Evolutionary conservation across 352 stramenopile species (phyloP), one percentile per base, ranked within the genome.

Genomic region (Lagenidium giganteum): DNA sequence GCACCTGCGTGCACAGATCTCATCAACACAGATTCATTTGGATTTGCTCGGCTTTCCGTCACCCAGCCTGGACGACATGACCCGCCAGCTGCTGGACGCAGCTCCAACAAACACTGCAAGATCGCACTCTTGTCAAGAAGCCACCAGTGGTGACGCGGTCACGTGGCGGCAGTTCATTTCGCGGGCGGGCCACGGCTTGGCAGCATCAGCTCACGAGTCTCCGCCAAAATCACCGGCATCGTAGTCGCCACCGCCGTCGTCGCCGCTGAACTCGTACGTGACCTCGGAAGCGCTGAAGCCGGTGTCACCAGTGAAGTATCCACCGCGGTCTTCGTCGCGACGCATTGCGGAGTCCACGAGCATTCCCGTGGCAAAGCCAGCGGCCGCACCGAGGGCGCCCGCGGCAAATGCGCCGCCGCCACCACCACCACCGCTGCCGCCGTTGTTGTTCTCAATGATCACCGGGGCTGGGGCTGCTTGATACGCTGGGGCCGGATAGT

Each of bases 231-330:
- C 32, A 11, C n/a, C 32, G 36, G 9, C 70, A 12, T 47, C 55
- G 42, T 74, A 57, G 28, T 42, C 54, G 9, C 47, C 47, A 32
- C 54, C 60, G 12, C 73, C 70, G 21, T 69, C 73, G 37, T 87
- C 75, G 27, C 75, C 75, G 9, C 54, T 72, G 42, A 83, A 85
- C 9, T 76, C 61, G 44, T 75, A 67, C 3, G 57, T 64, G n/a
- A 61, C 63, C 12, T 57, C 47, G 1, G 57, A 47, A 18, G 61
- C 47, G 16, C 43, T 38, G 24, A 51, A 62, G 12, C 67, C 67
- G 14, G 52, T 48, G 44, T 81, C 57, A 6, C 69, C 72, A 12
- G 46, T 57, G 49, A 74, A 80, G 35, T 67, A 70, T 38, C n/a
- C n/a, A n/a, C n/a, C 13, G 25, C 42, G 1, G 51, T 54, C 13